Evolutionary conservation across 148 eudicot species (phyloP).

Genomic region (Heliosperma pusillum): DNA sequence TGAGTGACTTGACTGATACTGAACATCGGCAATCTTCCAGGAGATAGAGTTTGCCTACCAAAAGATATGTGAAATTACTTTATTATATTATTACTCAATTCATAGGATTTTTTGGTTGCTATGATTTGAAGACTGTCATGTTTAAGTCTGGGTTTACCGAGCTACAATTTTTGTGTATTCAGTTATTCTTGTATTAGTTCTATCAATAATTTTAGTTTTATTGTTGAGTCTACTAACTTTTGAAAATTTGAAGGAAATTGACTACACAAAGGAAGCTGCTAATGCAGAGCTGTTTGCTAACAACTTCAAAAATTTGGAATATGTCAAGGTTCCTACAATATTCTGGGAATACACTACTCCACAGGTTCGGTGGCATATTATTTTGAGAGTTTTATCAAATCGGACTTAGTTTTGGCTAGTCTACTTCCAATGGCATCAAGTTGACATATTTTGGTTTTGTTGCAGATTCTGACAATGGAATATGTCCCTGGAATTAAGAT

Average conservation of each 20-base stretch:
- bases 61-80: background rate
- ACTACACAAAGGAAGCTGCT: constrained; percentile 96
- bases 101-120: background rate
- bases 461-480: constrained; percentile 91
- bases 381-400: constrained; percentile 7
- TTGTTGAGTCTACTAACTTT: background rate
- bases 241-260: constrained; percentile 61
- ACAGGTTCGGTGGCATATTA: constrained; percentile 53
- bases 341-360: constrained; percentile 95
- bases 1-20: background rate
- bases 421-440: constrained; percentile 24
- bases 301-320: constrained; percentile 76
- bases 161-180: background rate
- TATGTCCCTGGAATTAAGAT: constrained; percentile 99
- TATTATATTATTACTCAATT: background rate
- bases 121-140: background rate
- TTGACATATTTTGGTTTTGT: constrained; percentile 20
- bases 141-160: background rate
- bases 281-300: constrained; percentile 90
- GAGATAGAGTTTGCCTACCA: background rate
- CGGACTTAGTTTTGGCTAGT: constrained; percentile 7
- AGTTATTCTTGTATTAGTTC: background rate
- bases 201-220: background rate
- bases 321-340: constrained; percentile 88
- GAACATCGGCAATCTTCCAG: background rate